Evolutionary conservation across 345 rosid species (phyloP).

Genomic region (Populus simonii): DNA sequence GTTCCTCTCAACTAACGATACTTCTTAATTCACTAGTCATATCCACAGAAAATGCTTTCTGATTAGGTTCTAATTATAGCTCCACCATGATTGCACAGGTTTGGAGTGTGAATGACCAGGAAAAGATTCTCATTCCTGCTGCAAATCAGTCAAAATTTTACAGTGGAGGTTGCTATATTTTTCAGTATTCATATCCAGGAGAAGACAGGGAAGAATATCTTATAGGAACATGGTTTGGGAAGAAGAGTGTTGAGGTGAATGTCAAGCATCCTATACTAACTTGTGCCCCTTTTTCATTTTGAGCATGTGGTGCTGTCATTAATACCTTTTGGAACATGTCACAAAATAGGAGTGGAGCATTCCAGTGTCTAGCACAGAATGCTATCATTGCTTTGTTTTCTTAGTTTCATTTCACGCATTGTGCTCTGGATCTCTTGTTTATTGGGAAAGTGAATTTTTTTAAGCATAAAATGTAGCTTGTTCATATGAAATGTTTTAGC

Average conservation of each 20-base stretch:
- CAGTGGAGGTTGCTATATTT: conserved; percentile 63
- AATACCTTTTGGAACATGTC: neutral
- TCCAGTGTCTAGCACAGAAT: neutral
- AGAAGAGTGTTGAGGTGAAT: conserved; percentile 84
- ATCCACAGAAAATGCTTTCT: neutral
- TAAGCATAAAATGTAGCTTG: too few species aligned
- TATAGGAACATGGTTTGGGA: conserved; percentile 95
- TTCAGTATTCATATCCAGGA: conserved; percentile 32
- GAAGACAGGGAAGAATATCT: conserved; percentile 88
- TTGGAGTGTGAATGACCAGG: conserved; percentile 73
- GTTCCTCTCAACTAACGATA: neutral
- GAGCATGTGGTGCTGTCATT: neutral
- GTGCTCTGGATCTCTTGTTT: too few species aligned
- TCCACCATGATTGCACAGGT: conserved; percentile 46
- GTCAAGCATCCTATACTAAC: conserved; percentile 3
- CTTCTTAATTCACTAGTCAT: neutral
- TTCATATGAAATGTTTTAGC: too few species aligned
- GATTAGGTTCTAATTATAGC: conserved; percentile 13
- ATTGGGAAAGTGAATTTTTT: neutral
- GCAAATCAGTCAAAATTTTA: conserved; percentile 84
- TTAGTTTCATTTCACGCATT: too few species aligned
- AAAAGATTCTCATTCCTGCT: conserved; percentile 71
- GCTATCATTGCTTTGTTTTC: too few species aligned
- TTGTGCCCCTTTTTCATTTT: neutral
- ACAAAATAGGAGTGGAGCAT: neutral